A percentile compares a stretch with the other conserved stretches of the same genome.
phyloP scores from a whole-genome alignment of 1,284 basidiomycete genomes.

The Sporisorium sorghi region DNA sequence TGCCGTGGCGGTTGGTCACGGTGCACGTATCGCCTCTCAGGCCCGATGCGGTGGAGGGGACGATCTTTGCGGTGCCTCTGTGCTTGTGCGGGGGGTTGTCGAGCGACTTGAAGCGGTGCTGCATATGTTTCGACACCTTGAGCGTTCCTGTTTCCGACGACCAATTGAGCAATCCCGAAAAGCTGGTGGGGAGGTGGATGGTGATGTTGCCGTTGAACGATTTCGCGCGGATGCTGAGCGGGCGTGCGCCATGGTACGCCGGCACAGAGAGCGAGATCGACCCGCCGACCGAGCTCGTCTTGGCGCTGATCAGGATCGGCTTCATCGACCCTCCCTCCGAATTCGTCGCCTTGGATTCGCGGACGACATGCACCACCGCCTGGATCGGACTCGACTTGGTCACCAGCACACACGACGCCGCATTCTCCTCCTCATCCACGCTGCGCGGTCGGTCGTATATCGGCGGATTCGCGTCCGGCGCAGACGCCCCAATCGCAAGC shows the following conservation, averaged over 20 bases:
- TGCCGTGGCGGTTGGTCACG: constrained; percentile 37
- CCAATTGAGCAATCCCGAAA: constrained; percentile 61
- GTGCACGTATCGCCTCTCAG: constrained; percentile 51
- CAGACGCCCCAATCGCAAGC: constrained; percentile 50
- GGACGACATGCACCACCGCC: constrained; percentile 43
- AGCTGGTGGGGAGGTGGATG: constrained; percentile 51
- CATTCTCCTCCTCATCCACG: constrained; percentile 24
- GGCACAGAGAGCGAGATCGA: constrained; percentile 41
- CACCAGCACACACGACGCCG: constrained; percentile 47
- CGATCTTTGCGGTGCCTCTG: constrained; percentile 52
- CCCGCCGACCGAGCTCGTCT: constrained; percentile 33
- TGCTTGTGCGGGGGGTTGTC: constrained; percentile 51
- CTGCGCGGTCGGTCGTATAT: constrained; percentile 51
- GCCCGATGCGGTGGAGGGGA: constrained; percentile 42
- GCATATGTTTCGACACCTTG: constrained; percentile 44
- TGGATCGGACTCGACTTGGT: constrained; percentile 51
- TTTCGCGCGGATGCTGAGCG: constrained; percentile 54
- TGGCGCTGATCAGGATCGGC: constrained; percentile 46
- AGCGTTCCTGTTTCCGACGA: constrained; percentile 53
- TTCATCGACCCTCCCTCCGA: constrained; percentile 1
- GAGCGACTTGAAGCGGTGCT: constrained; percentile 40
- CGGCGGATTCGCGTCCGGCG: constrained; percentile 47
- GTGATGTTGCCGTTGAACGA: constrained; percentile 49
- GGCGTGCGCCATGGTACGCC: constrained; percentile 45
- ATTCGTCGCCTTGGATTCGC: constrained; percentile 9